Conservation (phyloP, 2,329 filamentous ascomycete species). For the Hortaea werneckii region DNA sequence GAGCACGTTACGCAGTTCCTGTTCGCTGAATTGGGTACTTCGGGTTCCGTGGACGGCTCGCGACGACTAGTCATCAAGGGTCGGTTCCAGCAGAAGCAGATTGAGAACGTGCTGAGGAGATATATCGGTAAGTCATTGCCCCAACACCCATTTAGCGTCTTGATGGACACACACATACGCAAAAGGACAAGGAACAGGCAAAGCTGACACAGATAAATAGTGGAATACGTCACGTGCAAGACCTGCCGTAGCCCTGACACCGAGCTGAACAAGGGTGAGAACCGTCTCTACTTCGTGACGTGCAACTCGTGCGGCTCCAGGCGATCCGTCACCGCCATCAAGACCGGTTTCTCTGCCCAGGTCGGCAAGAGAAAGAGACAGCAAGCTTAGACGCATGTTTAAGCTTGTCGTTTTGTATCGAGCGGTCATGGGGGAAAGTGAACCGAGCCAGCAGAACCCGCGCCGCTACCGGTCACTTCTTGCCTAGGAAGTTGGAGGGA, state of each 20-base stretch:
- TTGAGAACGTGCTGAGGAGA: slow-evolving; percentile 91
- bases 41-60: slow-evolving; percentile 85
- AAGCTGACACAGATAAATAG: slow-evolving; percentile 33
- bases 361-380: slow-evolving; percentile 97
- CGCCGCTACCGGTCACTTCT: too few relatives aligned
- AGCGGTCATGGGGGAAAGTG: too few relatives aligned
- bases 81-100: slow-evolving; percentile 99
- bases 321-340: slow-evolving; percentile 92
- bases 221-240: slow-evolving; percentile 98
- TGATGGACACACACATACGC: neutral
- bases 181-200: neutral
- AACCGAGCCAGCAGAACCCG: too few relatives aligned
- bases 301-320: slow-evolving; percentile 63
- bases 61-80: slow-evolving; percentile 96
- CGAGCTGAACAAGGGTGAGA: slow-evolving; percentile 96
- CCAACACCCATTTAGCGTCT: neutral
- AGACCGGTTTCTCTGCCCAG: slow-evolving; percentile 99
- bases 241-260: slow-evolving; percentile 93
- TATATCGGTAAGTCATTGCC: slow-evolving; percentile 64
- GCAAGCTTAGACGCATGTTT: slow-evolving; percentile 19
- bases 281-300: slow-evolving; percentile 96
- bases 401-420: too few relatives aligned
- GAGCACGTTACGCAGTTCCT: slow-evolving; percentile 88
- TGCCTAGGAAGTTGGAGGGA: too few relatives aligned
- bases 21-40: slow-evolving; percentile 96